Conservation (phyloP, 208 protist species). For the Leishmania tarentolae region DNA sequence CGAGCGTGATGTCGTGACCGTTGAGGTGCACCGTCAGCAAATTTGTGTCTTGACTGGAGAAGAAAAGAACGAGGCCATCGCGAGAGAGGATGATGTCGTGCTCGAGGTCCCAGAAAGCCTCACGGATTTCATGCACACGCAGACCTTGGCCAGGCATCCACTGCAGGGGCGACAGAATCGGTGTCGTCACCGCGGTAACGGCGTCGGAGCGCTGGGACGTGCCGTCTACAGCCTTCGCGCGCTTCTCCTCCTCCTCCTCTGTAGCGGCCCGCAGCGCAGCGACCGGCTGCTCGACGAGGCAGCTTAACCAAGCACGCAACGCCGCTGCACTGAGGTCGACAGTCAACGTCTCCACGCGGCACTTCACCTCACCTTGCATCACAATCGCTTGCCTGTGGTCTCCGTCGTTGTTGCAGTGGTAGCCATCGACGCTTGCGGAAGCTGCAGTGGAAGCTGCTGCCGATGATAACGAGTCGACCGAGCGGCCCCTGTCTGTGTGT, state of each 20-base stretch:
- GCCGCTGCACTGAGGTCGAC: constrained; percentile 32
- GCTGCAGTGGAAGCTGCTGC: neutral
- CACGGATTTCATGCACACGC: constrained; percentile 30
- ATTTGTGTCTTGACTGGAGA: constrained; percentile 67
- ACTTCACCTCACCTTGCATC: constrained; percentile 25
- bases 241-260: constrained; percentile 24
- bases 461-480: neutral
- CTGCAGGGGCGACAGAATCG: constrained; percentile 8
- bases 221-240: neutral
- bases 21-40: constrained; percentile 72
- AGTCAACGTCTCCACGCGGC: constrained; percentile 20
- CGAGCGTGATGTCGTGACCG: constrained; percentile 55
- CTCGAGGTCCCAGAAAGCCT: constrained; percentile 23
- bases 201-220: neutral
- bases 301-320: constrained; percentile 28
- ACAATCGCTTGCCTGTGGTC: neutral
- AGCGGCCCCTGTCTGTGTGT: neutral
- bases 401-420: neutral
- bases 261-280: constrained; percentile 21
- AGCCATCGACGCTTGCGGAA: neutral
- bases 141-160: constrained; percentile 26
- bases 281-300: constrained; percentile 30
- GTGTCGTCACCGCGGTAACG: neutral
- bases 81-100: constrained; percentile 38
- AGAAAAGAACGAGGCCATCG: constrained; percentile 60